phyloP scores from a whole-genome alignment of 78 protist species.

The Goniomonas avonlea region DNA sequence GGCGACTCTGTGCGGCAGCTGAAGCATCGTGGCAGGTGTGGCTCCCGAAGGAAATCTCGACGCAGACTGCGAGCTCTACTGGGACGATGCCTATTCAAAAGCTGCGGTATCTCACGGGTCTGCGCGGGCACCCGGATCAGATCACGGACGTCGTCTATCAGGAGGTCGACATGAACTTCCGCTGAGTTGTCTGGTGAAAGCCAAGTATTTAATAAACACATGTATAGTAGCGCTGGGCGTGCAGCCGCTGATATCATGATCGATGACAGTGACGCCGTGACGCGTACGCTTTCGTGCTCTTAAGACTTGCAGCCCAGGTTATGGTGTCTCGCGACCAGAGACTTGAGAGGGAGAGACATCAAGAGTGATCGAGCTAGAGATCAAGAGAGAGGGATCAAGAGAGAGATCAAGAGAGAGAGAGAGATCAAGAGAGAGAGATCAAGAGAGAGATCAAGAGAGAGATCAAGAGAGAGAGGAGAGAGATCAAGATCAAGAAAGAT shows the following conservation, averaged over 20 bases:
- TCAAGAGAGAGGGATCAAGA: not conserved
- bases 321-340: not conserved
- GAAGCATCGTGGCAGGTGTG: not conserved
- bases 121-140: slow-evolving; percentile 31
- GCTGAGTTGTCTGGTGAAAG: not conserved
- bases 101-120: slow-evolving; percentile 10
- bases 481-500: not conserved
- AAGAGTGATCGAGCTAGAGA: not conserved
- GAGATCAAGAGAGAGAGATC: not conserved
- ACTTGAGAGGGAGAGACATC: not conserved
- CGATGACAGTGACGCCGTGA: no score
- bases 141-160: not conserved
- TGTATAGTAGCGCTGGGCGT: no score
- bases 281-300: no score
- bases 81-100: not conserved
- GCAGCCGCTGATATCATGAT: no score
- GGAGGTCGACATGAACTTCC: not conserved
- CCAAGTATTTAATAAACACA: not conserved
- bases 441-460: not conserved
- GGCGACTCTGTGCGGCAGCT: not conserved
- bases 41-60: not conserved
- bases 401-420: not conserved
- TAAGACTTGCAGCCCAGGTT: no score
- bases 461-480: not conserved
- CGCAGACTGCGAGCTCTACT: not conserved